These are phyloP conservation scores for Eucalyptus grandis DNA, from an alignment of 345 rosid genomes.

Conservation along the genomic window DNA sequence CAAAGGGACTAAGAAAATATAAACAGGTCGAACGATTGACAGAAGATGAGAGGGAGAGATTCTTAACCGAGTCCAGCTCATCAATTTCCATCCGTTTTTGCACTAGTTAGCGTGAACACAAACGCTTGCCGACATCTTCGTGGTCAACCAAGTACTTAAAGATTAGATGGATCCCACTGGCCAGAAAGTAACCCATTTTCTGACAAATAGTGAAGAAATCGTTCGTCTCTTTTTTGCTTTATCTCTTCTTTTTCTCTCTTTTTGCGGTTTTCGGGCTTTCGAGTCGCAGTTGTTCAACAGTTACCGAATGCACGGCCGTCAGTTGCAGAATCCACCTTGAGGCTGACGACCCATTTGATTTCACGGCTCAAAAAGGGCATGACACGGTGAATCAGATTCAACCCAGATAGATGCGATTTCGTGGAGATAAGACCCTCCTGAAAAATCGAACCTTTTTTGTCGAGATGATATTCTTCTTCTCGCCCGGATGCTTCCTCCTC, in stretches of 20 bases:
- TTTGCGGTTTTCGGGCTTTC: background rate
- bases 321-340: background rate
- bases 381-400: background rate
- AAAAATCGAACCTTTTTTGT: background rate
- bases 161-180: background rate
- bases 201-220: background rate
- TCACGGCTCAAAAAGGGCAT: background rate
- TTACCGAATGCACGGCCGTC: background rate
- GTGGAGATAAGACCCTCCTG: background rate
- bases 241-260: background rate
- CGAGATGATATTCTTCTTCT: background rate
- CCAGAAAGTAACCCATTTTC: background rate
- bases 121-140: background rate
- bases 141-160: background rate
- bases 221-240: background rate
- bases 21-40: background rate
- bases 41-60: background rate
- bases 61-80: background rate
- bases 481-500: background rate
- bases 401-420: background rate
- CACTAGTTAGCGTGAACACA: background rate
- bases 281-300: background rate
- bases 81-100: background rate
- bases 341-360: background rate
- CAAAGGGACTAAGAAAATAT: background rate